Evolutionary conservation across 2,329 filamentous ascomycete genomes (phyloP).

Genomic region (Sporothrix protearum): DNA sequence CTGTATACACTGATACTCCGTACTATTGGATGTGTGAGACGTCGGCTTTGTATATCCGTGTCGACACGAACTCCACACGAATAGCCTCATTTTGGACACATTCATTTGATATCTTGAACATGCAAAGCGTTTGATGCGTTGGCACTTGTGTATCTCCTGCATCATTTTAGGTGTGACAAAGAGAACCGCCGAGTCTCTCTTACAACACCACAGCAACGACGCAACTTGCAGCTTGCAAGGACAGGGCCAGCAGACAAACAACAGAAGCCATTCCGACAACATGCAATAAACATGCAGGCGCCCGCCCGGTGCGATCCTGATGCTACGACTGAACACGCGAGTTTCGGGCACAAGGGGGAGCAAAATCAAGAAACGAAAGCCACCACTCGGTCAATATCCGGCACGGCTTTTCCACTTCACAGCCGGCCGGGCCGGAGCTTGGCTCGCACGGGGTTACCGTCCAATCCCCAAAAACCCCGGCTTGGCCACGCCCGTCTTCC

Average conservation of each 20-base stretch:
- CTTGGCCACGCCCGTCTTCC: background rate
- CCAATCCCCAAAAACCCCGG: background rate
- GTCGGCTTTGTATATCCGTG: background rate
- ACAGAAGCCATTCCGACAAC: background rate
- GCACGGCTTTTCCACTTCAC: background rate
- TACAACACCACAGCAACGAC: background rate
- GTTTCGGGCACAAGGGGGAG: background rate
- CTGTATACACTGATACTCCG: constrained; percentile 15
- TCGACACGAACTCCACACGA: background rate
- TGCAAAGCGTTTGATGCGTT: background rate
- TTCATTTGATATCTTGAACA: background rate
- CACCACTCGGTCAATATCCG: background rate
- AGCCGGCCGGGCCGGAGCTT: background rate
- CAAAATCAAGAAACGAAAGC: background rate
- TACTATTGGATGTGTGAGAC: background rate
- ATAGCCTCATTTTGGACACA: background rate
- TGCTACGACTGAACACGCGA: background rate
- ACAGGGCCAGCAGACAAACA: background rate
- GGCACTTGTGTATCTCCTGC: background rate
- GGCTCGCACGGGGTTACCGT: too few species aligned
- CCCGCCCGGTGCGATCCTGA: background rate
- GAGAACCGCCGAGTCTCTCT: background rate
- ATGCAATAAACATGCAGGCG: background rate
- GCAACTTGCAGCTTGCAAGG: background rate
- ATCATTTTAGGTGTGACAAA: background rate